A percentile compares a stretch with the other conserved stretches of the same genome.
phyloP scores from a whole-genome alignment of 768 basidiomycete genomes.

The Mycena floridula region DNA sequence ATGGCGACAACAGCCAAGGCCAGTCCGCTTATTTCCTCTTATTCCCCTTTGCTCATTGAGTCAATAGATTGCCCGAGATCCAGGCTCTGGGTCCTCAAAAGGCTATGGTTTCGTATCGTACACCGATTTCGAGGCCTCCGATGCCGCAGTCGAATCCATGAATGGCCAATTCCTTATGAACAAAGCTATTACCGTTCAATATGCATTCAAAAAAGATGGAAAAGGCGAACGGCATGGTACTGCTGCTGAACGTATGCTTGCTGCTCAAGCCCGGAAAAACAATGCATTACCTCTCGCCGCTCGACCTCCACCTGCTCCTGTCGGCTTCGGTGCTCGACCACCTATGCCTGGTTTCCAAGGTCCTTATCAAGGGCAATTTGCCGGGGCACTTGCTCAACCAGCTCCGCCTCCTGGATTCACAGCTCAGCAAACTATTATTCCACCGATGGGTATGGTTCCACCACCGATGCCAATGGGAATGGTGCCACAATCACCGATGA shows the following conservation, averaged over 20 bases:
- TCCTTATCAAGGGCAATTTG: constrained; percentile 89
- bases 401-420: constrained; percentile 79
- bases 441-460: constrained; percentile 22
- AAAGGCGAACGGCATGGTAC: constrained; percentile 98
- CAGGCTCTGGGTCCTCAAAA: constrained; percentile 79
- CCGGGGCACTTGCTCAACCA: constrained; percentile 77
- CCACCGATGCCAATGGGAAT: constrained; percentile 23
- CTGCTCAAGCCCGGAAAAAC: constrained; percentile 93
- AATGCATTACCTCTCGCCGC: constrained; percentile 78
- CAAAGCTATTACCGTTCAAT: constrained; percentile 95
- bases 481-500: constrained; percentile 19
- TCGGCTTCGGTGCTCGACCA: constrained; percentile 62
- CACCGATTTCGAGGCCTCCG: constrained; percentile 95
- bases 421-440: constrained; percentile 62
- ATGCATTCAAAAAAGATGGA: constrained; percentile 99
- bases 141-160: constrained; percentile 95
- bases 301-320: constrained; percentile 70
- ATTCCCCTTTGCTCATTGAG: constrained; percentile 4
- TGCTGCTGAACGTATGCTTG: constrained; percentile 91
- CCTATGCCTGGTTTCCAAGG: constrained; percentile 68
- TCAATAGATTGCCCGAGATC: constrained; percentile 84
- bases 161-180: constrained; percentile 98
- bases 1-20: constrained; percentile 92
- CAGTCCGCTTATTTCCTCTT: constrained; percentile 14
- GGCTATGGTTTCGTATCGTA: constrained; percentile 98